These are phyloP conservation scores for Pisolithus marmoratus DNA, from an alignment of 768 basidiomycete species.

Conservation along the genomic window DNA sequence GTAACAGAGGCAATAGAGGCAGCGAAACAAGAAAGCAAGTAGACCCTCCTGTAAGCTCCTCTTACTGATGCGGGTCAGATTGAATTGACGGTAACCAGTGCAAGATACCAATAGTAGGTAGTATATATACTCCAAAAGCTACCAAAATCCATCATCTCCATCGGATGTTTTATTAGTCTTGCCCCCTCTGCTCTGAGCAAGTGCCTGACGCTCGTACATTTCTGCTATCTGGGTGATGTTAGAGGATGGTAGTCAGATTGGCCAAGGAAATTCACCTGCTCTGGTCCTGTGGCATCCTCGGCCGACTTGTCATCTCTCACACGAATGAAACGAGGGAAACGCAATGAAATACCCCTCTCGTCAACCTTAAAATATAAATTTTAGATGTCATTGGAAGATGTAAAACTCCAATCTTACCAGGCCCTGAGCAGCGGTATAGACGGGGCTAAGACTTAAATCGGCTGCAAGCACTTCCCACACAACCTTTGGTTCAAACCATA, in stretches of 20 bases:
- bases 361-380: constrained; percentile 51
- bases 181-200: constrained; percentile 67
- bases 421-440: constrained; percentile 93
- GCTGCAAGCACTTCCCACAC: constrained; percentile 99
- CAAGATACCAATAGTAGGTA: constrained; percentile 8
- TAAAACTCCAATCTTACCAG: constrained; percentile 43
- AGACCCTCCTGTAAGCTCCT: constrained; percentile 3
- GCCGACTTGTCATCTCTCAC: constrained; percentile 89
- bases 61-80: not conserved
- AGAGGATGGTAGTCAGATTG: constrained; percentile 1
- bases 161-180: constrained; percentile 61
- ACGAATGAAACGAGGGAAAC: constrained; percentile 93
- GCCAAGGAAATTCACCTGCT: constrained; percentile 56
- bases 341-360: constrained; percentile 87
- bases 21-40: constrained; percentile 35
- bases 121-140: constrained; percentile 19
- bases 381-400: constrained; percentile 2
- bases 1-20: constrained; percentile 49
- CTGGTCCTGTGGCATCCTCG: constrained; percentile 89
- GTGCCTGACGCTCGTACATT: constrained; percentile 86
- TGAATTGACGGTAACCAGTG: not conserved
- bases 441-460: constrained; percentile 92
- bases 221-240: constrained; percentile 64
- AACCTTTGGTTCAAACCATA: constrained; percentile 96
- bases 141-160: constrained; percentile 79